Percentiles rank a stretch among this genome's conserved stretches.
Evolutionary conservation across 2,329 filamentous ascomycete species (phyloP).

Genomic region (Sporothrix brunneoviolacea): DNA sequence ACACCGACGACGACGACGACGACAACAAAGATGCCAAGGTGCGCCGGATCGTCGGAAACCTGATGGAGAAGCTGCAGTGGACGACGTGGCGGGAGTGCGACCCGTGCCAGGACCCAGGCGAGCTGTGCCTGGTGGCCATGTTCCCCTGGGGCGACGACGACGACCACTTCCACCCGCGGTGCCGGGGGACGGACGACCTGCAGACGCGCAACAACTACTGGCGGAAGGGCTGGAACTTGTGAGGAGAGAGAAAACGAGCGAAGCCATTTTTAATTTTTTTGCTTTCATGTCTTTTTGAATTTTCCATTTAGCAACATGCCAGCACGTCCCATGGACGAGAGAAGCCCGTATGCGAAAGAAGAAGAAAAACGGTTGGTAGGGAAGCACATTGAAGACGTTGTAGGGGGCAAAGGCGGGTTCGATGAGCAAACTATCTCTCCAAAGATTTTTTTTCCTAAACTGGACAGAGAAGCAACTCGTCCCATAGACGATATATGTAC

Average conservation of each 20-base stretch:
- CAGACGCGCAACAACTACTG: slow-evolving; percentile 1
- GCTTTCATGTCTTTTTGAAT: too few species aligned
- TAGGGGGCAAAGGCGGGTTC: too few species aligned
- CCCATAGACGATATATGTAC: too few species aligned
- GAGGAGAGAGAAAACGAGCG: not conserved
- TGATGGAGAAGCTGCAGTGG: slow-evolving; percentile 29
- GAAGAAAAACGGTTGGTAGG: too few species aligned
- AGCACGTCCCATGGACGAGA: too few species aligned
- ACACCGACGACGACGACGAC: slow-evolving; percentile 14
- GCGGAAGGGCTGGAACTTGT: not conserved
- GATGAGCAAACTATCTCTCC: too few species aligned
- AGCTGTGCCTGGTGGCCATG: slow-evolving; percentile 34
- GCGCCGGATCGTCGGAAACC: slow-evolving; percentile 4
- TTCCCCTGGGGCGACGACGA: slow-evolving; percentile 30
- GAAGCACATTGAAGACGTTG: too few species aligned
- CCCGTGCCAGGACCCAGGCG: slow-evolving; percentile 23
- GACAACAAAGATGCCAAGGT: slow-evolving; percentile 7
- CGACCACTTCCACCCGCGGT: slow-evolving; percentile 18
- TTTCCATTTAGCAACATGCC: too few species aligned
- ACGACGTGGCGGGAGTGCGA: slow-evolving; percentile 30
- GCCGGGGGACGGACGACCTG: not conserved
- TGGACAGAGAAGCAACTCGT: too few species aligned
- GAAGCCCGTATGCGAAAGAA: too few species aligned
- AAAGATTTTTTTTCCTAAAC: too few species aligned
- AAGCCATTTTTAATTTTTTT: not conserved